Conservation (phyloP, 2,329 filamentous ascomycete genomes). For the Beauveria bassiana region DNA sequence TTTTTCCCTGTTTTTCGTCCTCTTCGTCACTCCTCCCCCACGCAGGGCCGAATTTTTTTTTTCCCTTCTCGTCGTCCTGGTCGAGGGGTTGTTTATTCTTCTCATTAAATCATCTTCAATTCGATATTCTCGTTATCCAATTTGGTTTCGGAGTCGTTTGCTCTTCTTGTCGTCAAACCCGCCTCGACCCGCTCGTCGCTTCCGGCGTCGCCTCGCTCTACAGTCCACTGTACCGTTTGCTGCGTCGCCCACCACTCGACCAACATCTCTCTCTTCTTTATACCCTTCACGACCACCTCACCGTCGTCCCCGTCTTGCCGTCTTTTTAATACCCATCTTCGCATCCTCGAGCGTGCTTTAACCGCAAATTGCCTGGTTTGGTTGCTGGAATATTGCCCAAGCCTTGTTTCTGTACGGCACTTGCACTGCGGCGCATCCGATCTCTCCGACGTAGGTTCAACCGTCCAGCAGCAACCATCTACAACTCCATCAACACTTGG, state of each 20-base stretch:
- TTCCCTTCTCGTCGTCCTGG: not conserved
- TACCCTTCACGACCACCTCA: not conserved
- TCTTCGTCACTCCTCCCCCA: constrained; percentile 2
- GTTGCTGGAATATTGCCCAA: constrained; percentile 13
- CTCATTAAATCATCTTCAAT: not conserved
- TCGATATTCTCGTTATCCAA: not conserved
- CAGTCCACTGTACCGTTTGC: not conserved
- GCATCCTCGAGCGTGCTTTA: not conserved
- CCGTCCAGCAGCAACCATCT: not conserved
- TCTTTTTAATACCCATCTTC: not conserved
- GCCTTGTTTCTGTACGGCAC: not conserved
- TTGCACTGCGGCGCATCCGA: not conserved
- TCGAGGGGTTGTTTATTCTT: constrained; percentile 2
- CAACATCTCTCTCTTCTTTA: not conserved
- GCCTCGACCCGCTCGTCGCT: constrained; percentile 6
- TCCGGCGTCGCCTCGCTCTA: not conserved
- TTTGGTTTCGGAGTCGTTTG: not conserved
- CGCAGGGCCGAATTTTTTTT: not conserved
- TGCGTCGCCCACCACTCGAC: not conserved
- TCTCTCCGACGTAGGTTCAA: constrained; percentile 8
- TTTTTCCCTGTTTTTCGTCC: not conserved
- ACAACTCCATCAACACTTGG: not conserved
- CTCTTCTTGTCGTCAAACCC: not conserved
- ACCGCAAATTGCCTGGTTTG: not conserved
- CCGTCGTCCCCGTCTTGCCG: not conserved